phyloP scores from a whole-genome alignment of 208 protist genomes.

The Borovskyia barvae region DNA sequence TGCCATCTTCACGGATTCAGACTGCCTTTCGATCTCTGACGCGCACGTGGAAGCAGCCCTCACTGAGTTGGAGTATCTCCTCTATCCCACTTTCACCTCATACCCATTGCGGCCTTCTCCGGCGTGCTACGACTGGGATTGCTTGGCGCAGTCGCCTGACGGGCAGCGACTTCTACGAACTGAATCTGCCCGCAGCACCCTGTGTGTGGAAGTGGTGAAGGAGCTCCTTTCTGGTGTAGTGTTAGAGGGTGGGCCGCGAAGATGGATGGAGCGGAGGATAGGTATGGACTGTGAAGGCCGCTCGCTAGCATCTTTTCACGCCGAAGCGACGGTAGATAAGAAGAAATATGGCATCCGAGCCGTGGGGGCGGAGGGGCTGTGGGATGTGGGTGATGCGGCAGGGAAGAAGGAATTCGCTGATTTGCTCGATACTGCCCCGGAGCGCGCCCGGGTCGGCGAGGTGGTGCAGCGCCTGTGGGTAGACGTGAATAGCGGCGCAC shows the following conservation, averaged over 20 bases:
- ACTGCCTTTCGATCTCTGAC: conserved; percentile 36
- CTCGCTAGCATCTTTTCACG: too few relatives aligned
- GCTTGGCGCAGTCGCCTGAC: background rate
- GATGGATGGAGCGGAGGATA: too few relatives aligned
- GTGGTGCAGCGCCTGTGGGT: conserved; percentile 14
- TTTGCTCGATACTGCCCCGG: conserved; percentile 13
- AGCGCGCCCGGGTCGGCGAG: conserved; percentile 10
- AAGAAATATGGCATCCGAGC: too few relatives aligned
- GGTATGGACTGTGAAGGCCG: too few relatives aligned
- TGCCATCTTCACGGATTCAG: conserved; percentile 56
- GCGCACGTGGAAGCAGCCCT: conserved; percentile 8
- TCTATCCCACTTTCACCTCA: background rate
- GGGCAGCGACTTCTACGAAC: conserved; percentile 8
- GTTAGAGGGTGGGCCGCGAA: too few relatives aligned
- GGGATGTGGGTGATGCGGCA: too few relatives aligned
- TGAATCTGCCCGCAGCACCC: conserved; percentile 13
- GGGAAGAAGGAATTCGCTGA: conserved; percentile 6
- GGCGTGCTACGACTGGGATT: background rate
- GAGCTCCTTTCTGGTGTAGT: conserved; percentile 36
- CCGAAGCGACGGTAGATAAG: too few relatives aligned
- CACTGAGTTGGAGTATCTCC: conserved; percentile 4
- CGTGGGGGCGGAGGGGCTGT: too few relatives aligned
- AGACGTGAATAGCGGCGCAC: too few relatives aligned
- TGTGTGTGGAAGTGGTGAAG: conserved; percentile 43
- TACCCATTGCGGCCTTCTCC: background rate